Conservation (phyloP, 768 basidiomycete species). For the Obba rivulosa region DNA sequence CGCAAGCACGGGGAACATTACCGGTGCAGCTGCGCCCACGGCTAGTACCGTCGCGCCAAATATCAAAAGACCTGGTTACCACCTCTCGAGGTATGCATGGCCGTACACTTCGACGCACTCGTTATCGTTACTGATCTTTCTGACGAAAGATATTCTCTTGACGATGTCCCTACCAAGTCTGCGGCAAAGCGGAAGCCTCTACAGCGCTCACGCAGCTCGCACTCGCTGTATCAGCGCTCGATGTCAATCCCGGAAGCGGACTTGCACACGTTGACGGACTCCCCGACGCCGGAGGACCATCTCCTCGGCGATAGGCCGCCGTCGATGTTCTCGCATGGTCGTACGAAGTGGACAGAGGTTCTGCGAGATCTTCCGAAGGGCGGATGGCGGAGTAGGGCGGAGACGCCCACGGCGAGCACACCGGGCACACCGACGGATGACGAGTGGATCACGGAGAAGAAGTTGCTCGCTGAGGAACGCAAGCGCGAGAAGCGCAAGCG, state of each 20-base stretch:
- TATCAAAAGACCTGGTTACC: constrained; percentile 58
- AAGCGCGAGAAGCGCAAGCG: constrained; percentile 40
- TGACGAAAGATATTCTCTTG: constrained; percentile 23
- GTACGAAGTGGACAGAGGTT: constrained; percentile 30
- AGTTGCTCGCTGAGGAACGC: constrained; percentile 25
- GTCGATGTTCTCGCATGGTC: constrained; percentile 1
- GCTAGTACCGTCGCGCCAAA: constrained; percentile 50
- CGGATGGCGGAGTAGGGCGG: constrained; percentile 15
- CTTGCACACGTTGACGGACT: neutral
- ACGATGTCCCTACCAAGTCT: constrained; percentile 12
- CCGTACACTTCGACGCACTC: neutral
- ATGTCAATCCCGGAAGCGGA: neutral
- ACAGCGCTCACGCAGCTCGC: constrained; percentile 16
- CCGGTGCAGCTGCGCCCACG: constrained; percentile 53
- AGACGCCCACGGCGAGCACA: constrained; percentile 19
- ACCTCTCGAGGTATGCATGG: constrained; percentile 49
- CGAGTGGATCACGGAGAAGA: constrained; percentile 25
- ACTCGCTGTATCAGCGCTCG: constrained; percentile 5
- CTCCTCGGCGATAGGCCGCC: constrained; percentile 3
- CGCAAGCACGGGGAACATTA: constrained; percentile 59
- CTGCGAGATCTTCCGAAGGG: constrained; percentile 36
- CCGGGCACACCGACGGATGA: constrained; percentile 26
- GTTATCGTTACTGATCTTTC: neutral
- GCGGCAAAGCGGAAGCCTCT: neutral
- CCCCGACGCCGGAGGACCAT: constrained; percentile 8